Conservation (phyloP, 2,329 filamentous ascomycete genomes). For the Arthrobotrys iridis region DNA sequence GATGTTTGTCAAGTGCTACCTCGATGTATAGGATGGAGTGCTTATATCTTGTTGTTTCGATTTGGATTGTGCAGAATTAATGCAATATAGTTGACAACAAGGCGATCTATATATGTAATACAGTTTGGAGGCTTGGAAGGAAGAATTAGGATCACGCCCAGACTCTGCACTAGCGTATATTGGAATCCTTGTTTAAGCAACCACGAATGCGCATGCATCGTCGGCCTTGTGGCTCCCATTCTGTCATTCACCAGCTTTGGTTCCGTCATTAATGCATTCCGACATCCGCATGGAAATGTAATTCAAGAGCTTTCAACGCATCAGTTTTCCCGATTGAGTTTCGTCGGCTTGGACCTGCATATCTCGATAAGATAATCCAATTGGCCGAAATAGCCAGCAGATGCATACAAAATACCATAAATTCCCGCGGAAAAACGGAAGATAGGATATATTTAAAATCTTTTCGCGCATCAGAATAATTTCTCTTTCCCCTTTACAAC, state of each 20-base stretch:
- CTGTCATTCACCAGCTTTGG: conserved; percentile 9
- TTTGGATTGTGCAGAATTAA: not conserved
- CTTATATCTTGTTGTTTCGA: conserved; percentile 1
- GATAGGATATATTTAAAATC: conserved; percentile 44
- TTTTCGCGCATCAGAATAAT: conserved; percentile 17
- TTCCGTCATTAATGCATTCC: conserved; percentile 18
- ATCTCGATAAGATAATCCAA: conserved; percentile 40
- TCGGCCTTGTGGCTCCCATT: conserved; percentile 17
- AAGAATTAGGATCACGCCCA: conserved; percentile 8
- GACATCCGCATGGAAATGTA: conserved; percentile 27
- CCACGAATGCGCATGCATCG: conserved; percentile 18
- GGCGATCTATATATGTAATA: no score
- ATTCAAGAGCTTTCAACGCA: conserved; percentile 30
- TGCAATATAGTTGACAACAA: no score
- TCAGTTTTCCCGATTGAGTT: conserved; percentile 19
- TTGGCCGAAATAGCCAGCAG: conserved; percentile 7
- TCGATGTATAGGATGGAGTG: not conserved
- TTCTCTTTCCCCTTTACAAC: conserved; percentile 15
- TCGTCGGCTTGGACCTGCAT: conserved; percentile 45
- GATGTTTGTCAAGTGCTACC: not conserved
- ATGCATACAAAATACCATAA: conserved; percentile 23
- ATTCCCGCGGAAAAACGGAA: conserved; percentile 24
- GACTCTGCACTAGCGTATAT: not conserved
- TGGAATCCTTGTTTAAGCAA: conserved; percentile 4
- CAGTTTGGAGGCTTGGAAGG: not conserved